A percentile compares a stretch with the other conserved stretches of the same genome.
Conservation (phyloP, 1,139 yeast genomes). For the Yamadazyma diospyri region DNA sequence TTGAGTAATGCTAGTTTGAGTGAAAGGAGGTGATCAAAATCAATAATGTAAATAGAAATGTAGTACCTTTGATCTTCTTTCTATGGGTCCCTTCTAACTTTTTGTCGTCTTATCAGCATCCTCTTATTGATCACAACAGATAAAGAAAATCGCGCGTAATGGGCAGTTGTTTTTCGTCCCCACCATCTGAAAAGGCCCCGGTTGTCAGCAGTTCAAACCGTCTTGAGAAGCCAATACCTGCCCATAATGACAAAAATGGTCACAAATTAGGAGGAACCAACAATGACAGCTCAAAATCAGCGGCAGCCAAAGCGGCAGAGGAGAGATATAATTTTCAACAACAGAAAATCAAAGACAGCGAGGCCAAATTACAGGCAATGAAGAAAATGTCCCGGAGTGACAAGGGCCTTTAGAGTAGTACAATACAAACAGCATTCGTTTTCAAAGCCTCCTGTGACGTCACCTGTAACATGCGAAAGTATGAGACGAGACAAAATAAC, state of each 20-base stretch:
- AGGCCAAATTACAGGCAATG: slow-evolving; percentile 28
- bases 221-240: not conserved
- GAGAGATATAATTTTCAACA: slow-evolving; percentile 27
- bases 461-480: too few relatives aligned
- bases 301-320: slow-evolving; percentile 40
- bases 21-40: slow-evolving; percentile 1
- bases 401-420: slow-evolving; percentile 21
- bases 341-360: slow-evolving; percentile 22
- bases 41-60: too few relatives aligned
- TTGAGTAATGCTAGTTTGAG: not conserved
- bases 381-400: slow-evolving; percentile 28
- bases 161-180: slow-evolving; percentile 20
- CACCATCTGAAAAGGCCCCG: not conserved
- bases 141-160: slow-evolving; percentile 8
- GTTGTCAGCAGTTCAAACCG: not conserved
- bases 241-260: slow-evolving; percentile 1
- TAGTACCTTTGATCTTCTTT: too few relatives aligned
- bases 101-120: too few relatives aligned
- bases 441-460: too few relatives aligned
- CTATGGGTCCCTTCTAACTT: too few relatives aligned
- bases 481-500: not conserved
- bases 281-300: slow-evolving; percentile 15
- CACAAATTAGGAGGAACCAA: slow-evolving; percentile 11
- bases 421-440: too few relatives aligned
- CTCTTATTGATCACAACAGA: too few relatives aligned